These are phyloP conservation scores for Lotmaria passim DNA, from an alignment of 208 protist genomes.

Conservation along the genomic window DNA sequence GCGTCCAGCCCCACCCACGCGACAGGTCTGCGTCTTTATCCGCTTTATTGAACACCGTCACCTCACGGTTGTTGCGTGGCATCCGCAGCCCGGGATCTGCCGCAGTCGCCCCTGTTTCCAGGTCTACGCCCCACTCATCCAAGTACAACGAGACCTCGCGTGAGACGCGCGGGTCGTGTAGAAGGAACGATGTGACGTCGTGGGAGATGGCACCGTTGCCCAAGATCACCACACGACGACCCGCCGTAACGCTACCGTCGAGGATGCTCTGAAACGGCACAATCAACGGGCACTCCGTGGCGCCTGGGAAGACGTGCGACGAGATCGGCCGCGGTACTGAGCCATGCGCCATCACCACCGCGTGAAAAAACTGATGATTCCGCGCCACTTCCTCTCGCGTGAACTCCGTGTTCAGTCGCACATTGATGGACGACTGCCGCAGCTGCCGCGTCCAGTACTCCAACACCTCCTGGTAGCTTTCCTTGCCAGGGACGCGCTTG, in stretches of 20 bases:
- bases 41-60: conserved; percentile 78
- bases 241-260: conserved; percentile 76
- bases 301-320: conserved; percentile 72
- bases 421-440: conserved; percentile 78
- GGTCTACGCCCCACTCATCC: conserved; percentile 85
- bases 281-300: conserved; percentile 63
- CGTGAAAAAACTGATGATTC: conserved; percentile 86
- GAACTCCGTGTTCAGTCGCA: conserved; percentile 77
- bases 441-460: conserved; percentile 91
- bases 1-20: conserved; percentile 75
- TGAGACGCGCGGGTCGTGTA: conserved; percentile 86
- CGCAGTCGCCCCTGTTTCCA: conserved; percentile 62
- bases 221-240: conserved; percentile 80
- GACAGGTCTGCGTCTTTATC: conserved; percentile 85
- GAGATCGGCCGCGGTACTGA: conserved; percentile 66
- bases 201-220: conserved; percentile 87
- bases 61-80: conserved; percentile 81
- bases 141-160: conserved; percentile 66
- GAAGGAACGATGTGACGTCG: conserved; percentile 84
- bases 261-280: conserved; percentile 83
- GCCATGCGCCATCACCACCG: conserved; percentile 77
- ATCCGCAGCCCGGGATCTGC: conserved; percentile 32
- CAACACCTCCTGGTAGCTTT: conserved; percentile 89
- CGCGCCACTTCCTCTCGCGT: conserved; percentile 78
- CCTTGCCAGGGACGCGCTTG: conserved; percentile 94